Percentiles rank a stretch among this genome's conserved stretches.
Conservation (phyloP, 805 yeast genomes). For the Lachancea meyersii region DNA sequence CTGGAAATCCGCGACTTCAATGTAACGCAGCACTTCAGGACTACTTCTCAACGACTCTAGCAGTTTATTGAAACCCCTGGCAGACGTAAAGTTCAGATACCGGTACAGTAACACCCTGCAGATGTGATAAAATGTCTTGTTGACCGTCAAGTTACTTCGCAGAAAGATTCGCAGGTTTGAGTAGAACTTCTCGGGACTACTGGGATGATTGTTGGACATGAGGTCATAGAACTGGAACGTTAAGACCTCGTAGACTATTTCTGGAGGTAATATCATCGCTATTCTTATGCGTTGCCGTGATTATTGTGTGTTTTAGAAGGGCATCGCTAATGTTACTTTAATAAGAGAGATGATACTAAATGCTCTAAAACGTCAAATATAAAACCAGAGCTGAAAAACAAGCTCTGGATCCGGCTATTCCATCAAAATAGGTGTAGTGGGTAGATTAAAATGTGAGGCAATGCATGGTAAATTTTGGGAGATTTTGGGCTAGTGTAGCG, state of each 20-base stretch:
- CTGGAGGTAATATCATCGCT: conserved; percentile 41
- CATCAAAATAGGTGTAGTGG: not conserved
- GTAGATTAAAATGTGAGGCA: not conserved
- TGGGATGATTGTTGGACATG: conserved; percentile 43
- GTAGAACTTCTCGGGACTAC: conserved; percentile 38
- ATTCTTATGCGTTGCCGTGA: no score
- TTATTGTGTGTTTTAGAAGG: no score
- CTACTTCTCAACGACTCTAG: conserved; percentile 47
- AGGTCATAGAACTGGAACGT: conserved; percentile 49
- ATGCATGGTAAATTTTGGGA: not conserved
- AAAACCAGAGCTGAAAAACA: not conserved
- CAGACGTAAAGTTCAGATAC: conserved; percentile 69
- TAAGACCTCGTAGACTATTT: conserved; percentile 47
- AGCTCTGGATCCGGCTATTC: not conserved
- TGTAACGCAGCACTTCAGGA: conserved; percentile 33
- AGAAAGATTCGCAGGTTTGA: conserved; percentile 47
- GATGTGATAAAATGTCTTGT: conserved; percentile 51
- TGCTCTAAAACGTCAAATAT: not conserved
- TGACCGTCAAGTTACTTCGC: conserved; percentile 48
- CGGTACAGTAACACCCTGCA: conserved; percentile 54
- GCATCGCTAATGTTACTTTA: no score
- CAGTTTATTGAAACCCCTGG: conserved; percentile 71
- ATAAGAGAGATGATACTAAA: not conserved
- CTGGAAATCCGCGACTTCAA: conserved; percentile 75
- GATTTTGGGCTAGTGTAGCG: conserved; percentile 20